These are phyloP conservation scores for Oryza meyeriana DNA, from an alignment of 176 grass and related monocot species.

Conservation along the genomic window DNA sequence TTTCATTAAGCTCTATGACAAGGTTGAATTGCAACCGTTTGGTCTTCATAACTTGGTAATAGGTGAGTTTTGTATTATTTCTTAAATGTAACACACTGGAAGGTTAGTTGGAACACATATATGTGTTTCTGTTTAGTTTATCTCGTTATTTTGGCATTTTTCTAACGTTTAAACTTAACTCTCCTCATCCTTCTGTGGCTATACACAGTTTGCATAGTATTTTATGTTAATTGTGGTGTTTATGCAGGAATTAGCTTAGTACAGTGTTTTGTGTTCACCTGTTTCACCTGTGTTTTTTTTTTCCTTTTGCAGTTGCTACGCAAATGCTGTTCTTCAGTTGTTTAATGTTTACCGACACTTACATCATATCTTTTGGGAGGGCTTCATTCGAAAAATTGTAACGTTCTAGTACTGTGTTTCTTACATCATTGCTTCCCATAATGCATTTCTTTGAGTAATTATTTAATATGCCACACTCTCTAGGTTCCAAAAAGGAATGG, in stretches of 20 bases:
- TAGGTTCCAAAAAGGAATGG: slow-evolving; percentile 74
- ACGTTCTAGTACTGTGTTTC: slow-evolving; percentile 7
- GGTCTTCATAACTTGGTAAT: slow-evolving; percentile 93
- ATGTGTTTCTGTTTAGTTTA: slow-evolving; percentile 12
- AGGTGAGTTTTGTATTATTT: slow-evolving; percentile 56
- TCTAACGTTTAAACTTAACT: not conserved
- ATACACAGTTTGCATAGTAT: not conserved
- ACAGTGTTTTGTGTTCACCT: slow-evolving; percentile 10
- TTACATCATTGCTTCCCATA: not conserved
- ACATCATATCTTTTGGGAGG: slow-evolving; percentile 77
- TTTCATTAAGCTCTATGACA: slow-evolving; percentile 85
- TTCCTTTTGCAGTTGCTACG: slow-evolving; percentile 85
- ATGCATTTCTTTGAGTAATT: slow-evolving; percentile 8
- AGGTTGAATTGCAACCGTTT: slow-evolving; percentile 72
- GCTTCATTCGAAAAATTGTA: slow-evolving; percentile 90
- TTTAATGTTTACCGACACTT: slow-evolving; percentile 86
- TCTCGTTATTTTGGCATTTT: not conserved
- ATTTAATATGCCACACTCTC: slow-evolving; percentile 19
- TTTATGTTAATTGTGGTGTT: slow-evolving; percentile 1
- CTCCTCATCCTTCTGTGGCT: not conserved
- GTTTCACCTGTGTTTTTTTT: slow-evolving; percentile 5
- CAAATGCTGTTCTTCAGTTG: slow-evolving; percentile 98
- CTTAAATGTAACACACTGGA: slow-evolving; percentile 9
- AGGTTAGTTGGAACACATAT: slow-evolving; percentile 10
- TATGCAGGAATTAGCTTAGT: not conserved